Evolutionary conservation across 176 grass and related monocot species (phyloP), one percentile per base, ranked within the genome.

Genomic region (Neostapfia colusana): DNA sequence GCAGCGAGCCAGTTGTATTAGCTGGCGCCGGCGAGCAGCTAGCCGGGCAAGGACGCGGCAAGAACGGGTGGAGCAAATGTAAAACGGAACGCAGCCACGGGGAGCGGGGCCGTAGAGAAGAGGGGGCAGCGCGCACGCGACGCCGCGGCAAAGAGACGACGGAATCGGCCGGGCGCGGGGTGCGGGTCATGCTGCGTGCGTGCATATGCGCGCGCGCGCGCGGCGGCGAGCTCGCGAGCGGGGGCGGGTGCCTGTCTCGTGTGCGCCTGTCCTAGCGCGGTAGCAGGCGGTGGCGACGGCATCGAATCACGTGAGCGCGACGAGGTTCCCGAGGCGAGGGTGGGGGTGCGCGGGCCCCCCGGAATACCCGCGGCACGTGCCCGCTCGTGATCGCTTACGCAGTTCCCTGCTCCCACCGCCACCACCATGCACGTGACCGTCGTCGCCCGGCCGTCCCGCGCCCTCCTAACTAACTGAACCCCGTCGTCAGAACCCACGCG

Each of bases 241-340:
- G 5, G 5, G 31, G 18, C 6, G 6, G 6, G 6, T 1, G 17
- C n/a, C n/a, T 11, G 48, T 17, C 48, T 51, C 51, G 65, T 3
- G 65, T 4, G 61, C 8, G 25, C 9, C 55, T 14, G 18, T 48
- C 45, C 45, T 15, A 2, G 28, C 11, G 74, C 25, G 59, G 26
- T 13, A 48, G 45, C 53, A 41, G 50, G 53, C 50, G 70, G 69
- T 28, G 35, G 31, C 67, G 41, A 65, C 64, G 82, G 86, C 84
- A 92, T 94, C 85, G 85, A 86, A 87, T 99, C 96, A 99, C 87
- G 89, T 90, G 96, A 91, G 2, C 3, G 79, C 17, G 79, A 82
- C 85, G 85, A 83, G 92, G 85, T 92, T 93, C 89, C 95, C 91
- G 89, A 90, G 89, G 93, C 78, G 45, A 1, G 18, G 18, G 50